Base-by-base conservation (phyloP, 179 eudicot genomes). In the Silene vulgaris region DNA sequence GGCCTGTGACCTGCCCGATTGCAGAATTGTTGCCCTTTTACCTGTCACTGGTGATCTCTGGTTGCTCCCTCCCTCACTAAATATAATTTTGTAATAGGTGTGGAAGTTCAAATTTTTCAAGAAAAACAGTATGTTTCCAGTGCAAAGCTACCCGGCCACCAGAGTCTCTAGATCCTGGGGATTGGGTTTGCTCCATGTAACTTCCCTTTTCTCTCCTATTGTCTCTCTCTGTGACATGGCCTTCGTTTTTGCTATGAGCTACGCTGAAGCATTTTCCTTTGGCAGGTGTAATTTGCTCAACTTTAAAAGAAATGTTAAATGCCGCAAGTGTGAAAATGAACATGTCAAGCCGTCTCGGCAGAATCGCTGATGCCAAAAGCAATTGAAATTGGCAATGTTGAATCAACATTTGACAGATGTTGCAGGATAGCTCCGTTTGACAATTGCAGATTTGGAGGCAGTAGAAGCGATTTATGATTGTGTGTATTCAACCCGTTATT, bases 121-220 rank as follows among this genome's bases (percentile, higher is more conserved):
- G 67, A 26, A 63, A 30, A 63, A 63, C 35, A 63, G 28, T 9
- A 63, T 63, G 67, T 63, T 4, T 6, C 16, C 67, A 23, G 2
- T 63, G 67, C 35, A 12, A 35, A 1, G 32, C 67, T 21, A 26
- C 35, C 1, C 26, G 67, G 21, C 67, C 67, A 8, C 32, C 14
- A 63, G 32, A 63, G 28, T 21, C 67, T 63, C 67, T 63, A 9
- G 13, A 23, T 4, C 35, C 67, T 11, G 67, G 67, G 32, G 67
- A 63, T 21, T 63, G 67, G 67, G 5, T 63, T 63, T 63, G 67
- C 35, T 63, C 67, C 30, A 63, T 3, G 67, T 63, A 63, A 63
- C 16, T 0, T 8, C 14, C 14, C 54, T 9, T 48, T 48, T 48
- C 14, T 48, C 54, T 48, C 40, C 0, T 35, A 35, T 35, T 48